Evolutionary conservation across 2,329 filamentous ascomycete species (phyloP).

Genomic region (Cryphonectria carpinicola): DNA sequence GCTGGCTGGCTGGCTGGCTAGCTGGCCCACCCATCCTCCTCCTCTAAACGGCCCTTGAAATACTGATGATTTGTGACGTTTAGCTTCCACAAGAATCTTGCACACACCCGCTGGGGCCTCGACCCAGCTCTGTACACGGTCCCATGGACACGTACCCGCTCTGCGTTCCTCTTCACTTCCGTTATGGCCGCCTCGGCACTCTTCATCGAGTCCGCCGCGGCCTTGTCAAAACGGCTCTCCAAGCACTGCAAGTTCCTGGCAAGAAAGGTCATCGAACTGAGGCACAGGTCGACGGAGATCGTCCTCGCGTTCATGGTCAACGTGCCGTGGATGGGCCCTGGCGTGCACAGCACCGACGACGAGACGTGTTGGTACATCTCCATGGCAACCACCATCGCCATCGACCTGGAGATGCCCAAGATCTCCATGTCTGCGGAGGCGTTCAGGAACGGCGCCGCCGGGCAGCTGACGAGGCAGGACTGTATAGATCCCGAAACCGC

Average conservation of each 20-base stretch:
- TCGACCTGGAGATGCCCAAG: conserved; percentile 73
- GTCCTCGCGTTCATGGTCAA: conserved; percentile 77
- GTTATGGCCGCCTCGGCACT: conserved; percentile 70
- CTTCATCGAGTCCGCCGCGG: conserved; percentile 66
- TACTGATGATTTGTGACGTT: conserved; percentile 5
- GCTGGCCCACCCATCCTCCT: conserved; percentile 18
- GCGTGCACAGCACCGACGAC: conserved; percentile 70
- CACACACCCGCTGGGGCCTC: conserved; percentile 75
- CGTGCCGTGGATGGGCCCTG: conserved; percentile 74
- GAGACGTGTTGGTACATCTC: conserved; percentile 74
- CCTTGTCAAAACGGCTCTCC: conserved; percentile 67
- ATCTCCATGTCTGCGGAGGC: conserved; percentile 60
- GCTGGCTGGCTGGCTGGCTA: conserved; percentile 30
- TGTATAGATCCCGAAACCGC: conserved; percentile 70
- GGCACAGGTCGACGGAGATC: conserved; percentile 73
- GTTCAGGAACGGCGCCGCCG: conserved; percentile 49
- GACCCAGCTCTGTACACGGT: conserved; percentile 69
- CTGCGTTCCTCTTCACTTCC: conserved; percentile 73
- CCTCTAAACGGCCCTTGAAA: neutral
- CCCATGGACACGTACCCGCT: conserved; percentile 67
- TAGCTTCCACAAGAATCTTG: conserved; percentile 71
- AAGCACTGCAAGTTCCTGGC: conserved; percentile 67
- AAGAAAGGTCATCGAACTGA: conserved; percentile 62
- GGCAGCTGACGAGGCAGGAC: conserved; percentile 63
- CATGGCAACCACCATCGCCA: conserved; percentile 69